These are phyloP conservation scores for Tephrocybe sp. DNA, from an alignment of 768 basidiomycete genomes.

Conservation along the genomic window DNA sequence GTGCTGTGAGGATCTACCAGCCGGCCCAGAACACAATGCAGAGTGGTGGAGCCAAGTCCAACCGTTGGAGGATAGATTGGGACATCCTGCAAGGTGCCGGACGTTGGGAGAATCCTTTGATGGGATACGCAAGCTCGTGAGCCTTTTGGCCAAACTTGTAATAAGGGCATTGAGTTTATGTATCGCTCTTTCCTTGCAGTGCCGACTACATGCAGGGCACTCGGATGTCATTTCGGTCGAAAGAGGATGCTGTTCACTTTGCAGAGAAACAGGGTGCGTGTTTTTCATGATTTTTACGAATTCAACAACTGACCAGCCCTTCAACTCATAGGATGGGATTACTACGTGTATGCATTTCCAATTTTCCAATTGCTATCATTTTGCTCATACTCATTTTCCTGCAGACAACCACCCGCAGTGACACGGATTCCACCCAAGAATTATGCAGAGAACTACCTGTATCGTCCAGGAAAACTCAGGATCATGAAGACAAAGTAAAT, in stretches of 20 bases:
- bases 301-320: slow-evolving; percentile 14
- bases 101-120: slow-evolving; percentile 97
- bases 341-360: slow-evolving; percentile 69
- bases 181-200: slow-evolving; percentile 35
- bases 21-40: slow-evolving; percentile 95
- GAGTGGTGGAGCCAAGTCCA: slow-evolving; percentile 81
- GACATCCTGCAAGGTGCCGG: slow-evolving; percentile 88
- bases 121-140: slow-evolving; percentile 96
- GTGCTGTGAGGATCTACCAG: slow-evolving; percentile 89
- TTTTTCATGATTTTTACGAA: neutral
- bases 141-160: slow-evolving; percentile 25
- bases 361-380: slow-evolving; percentile 1
- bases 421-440: slow-evolving; percentile 83
- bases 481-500: slow-evolving; percentile 90
- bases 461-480: slow-evolving; percentile 76
- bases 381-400: slow-evolving; percentile 14
- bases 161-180: neutral
- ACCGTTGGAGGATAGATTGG: slow-evolving; percentile 94
- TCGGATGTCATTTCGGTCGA: slow-evolving; percentile 76
- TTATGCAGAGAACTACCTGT: slow-evolving; percentile 89
- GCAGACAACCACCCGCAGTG: slow-evolving; percentile 56
- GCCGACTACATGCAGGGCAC: slow-evolving; percentile 97
- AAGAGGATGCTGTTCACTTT: slow-evolving; percentile 92
- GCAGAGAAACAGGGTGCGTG: slow-evolving; percentile 93
- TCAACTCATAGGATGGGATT: slow-evolving; percentile 78